Conservation (phyloP, 345 rosid species). For the Gossypium bickii region DNA sequence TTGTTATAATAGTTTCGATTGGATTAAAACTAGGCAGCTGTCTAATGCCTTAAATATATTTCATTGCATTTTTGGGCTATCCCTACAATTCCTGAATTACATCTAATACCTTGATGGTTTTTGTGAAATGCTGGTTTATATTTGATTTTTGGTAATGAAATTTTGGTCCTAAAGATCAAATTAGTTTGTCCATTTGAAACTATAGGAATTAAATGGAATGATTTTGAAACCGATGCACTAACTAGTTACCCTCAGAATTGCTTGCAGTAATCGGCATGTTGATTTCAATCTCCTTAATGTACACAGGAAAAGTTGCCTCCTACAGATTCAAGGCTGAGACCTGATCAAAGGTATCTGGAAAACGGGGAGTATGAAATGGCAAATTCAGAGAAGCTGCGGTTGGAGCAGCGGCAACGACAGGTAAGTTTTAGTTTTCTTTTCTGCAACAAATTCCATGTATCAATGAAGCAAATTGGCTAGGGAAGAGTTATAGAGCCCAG, state of each 20-base stretch:
- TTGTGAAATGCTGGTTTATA: no score
- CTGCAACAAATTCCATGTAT: background rate
- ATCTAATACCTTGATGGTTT: no score
- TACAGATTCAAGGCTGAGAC: conserved; percentile 98
- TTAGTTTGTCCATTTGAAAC: background rate
- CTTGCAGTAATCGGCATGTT: background rate
- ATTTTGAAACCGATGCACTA: background rate
- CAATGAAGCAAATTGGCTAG: background rate
- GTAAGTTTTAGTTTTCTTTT: conserved; percentile 32
- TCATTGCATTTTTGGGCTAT: background rate
- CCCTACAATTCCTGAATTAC: background rate
- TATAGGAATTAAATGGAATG: conserved; percentile 3
- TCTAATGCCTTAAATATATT: background rate
- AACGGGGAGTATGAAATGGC: conserved; percentile 97
- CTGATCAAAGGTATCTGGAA: conserved; percentile 86
- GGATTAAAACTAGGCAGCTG: background rate
- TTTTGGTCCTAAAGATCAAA: background rate
- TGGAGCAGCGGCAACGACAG: conserved; percentile 96
- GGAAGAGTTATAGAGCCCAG: background rate
- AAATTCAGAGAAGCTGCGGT: conserved; percentile 85
- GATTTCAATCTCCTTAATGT: conserved; percentile 3
- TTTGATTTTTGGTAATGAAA: background rate
- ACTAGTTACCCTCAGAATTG: background rate
- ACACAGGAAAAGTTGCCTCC: conserved; percentile 89
- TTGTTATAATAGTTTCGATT: conserved; percentile 10